Conservation (phyloP, 2,329 filamentous ascomycete genomes). For the Aspergillus sp. region DNA sequence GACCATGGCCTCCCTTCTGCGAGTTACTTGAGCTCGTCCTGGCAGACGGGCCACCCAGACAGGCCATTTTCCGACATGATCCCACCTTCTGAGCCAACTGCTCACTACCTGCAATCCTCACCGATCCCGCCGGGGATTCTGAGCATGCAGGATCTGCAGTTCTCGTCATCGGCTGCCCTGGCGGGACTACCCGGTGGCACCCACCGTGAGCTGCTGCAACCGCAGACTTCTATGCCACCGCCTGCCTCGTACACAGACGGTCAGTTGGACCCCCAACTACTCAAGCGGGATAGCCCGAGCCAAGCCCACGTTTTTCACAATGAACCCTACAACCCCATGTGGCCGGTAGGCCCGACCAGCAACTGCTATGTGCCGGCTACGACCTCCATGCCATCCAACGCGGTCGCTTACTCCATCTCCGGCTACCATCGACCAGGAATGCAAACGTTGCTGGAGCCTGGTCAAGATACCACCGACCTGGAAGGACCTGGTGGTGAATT, state of each 20-base stretch:
- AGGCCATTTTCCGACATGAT: slow-evolving; percentile 41
- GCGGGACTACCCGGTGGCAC: slow-evolving; percentile 36
- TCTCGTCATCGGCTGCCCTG: slow-evolving; percentile 27
- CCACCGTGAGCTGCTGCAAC: slow-evolving; percentile 37
- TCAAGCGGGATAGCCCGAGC: slow-evolving; percentile 18
- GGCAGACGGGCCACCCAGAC: slow-evolving; percentile 46
- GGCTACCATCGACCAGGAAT: slow-evolving; percentile 17
- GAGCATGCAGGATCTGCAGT: slow-evolving; percentile 21
- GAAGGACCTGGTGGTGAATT: slow-evolving; percentile 37
- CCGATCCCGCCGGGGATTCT: slow-evolving; percentile 34
- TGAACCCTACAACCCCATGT: slow-evolving; percentile 13
- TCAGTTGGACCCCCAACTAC: slow-evolving; percentile 37
- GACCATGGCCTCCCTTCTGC: slow-evolving; percentile 14
- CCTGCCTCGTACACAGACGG: slow-evolving; percentile 18
- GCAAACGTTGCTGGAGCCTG: slow-evolving; percentile 31
- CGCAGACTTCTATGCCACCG: slow-evolving; percentile 19
- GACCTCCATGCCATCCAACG: slow-evolving; percentile 9
- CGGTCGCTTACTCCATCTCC: slow-evolving; percentile 4
- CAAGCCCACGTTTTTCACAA: slow-evolving; percentile 10
- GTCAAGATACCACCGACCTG: slow-evolving; percentile 23
- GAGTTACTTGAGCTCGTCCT: slow-evolving; percentile 40
- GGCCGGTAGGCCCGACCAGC: slow-evolving; percentile 13
- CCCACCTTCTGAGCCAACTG: slow-evolving; percentile 36
- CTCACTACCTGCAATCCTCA: slow-evolving; percentile 46
- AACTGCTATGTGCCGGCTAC: slow-evolving; percentile 11